Evolutionary conservation across 306 rosid genomes (phyloP), one percentile per base, ranked within the genome.

Genomic region (Rosa lucieae): DNA sequence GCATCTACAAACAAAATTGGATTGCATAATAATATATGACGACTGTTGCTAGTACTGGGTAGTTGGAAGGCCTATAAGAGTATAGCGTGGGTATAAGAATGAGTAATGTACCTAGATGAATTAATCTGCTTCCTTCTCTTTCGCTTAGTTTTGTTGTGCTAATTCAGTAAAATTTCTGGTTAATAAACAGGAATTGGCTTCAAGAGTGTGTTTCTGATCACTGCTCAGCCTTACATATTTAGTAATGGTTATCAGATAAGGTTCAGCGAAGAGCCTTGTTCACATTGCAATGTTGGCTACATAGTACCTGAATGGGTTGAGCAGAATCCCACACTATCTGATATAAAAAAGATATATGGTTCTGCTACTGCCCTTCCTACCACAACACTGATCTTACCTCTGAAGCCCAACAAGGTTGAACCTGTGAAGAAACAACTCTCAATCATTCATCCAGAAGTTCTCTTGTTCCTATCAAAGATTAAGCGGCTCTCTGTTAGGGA

Each of bases 271-370:
- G 81, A 62, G 49, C 97, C 98, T 62, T 92, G 98, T 81, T 77
- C 79, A 58, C 78, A 86, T 80, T 92, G 97, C 83, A 79, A 79
- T 77, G 83, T 94, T 53, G 98, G 98, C 1, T 92, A 85, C 73
- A 84, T 94, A 70, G 98, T 94, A 68, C 98, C 98, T 23, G 93
- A 94, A 83, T 94, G 98, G 98, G 96, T 88, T 70, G 96, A 90
- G 15, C 88, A 85, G 73, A 86, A 72, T 37, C 90, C 94, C 67
- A 80, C 87, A 51, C 80, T 86, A 46, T 51, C 67, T 23, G 89
- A 86, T 68, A 84, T 93, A 6, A 23, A 75, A 44, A 14, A 82
- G 65, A 85, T 91, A 59, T 88, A 90, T 77, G 87, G 97, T 39
- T 78, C 48, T 52, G 49, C 67, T 18, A 55, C 70, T 53, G 46